A percentile compares a stretch with the other conserved stretches of the same genome.
phyloP scores from a whole-genome alignment of 2,329 filamentous ascomycete species.

The Colletotrichum sidae region DNA sequence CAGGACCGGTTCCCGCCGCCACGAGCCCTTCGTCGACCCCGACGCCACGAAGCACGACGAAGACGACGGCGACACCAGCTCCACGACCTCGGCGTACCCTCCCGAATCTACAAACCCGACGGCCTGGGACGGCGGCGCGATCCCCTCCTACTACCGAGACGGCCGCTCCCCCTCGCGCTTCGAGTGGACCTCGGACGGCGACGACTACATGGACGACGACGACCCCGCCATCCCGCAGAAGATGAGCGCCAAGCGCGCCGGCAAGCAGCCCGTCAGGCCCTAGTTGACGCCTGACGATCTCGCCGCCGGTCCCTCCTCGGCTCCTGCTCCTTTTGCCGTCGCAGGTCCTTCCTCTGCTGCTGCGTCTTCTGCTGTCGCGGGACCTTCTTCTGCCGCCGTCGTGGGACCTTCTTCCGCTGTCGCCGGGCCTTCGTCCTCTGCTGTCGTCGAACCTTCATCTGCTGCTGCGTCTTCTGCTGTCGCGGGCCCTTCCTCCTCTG shows the following conservation, averaged over 20 bases:
- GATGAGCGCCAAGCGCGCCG: slow-evolving; percentile 5
- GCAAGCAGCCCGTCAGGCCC: slow-evolving; percentile 23
- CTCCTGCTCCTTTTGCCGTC: too few relatives aligned
- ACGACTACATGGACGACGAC: not conserved
- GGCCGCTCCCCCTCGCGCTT: not conserved
- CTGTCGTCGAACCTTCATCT: not conserved
- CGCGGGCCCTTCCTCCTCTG: too few relatives aligned
- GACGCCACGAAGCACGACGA: not conserved
- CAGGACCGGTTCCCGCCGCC: slow-evolving; percentile 11
- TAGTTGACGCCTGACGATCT: slow-evolving; percentile 2
- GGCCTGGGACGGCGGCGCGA: slow-evolving; percentile 7
- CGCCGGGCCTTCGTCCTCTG: not conserved
- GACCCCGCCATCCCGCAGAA: not conserved
- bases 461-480: too few relatives aligned
- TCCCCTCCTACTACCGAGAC: slow-evolving; percentile 29
- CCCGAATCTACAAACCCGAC: not conserved
- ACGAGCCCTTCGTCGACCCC: not conserved
- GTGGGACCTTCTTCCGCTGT: too few relatives aligned
- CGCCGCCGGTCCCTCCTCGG: too few relatives aligned
- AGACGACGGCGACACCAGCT: not conserved
- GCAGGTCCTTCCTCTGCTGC: too few relatives aligned
- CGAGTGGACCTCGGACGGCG: slow-evolving; percentile 4
- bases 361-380: too few relatives aligned
- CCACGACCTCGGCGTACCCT: not conserved
- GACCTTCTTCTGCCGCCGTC: too few relatives aligned